Base-by-base conservation (phyloP, 2,329 filamentous ascomycete genomes). In the Sporothrix brasiliensis region DNA sequence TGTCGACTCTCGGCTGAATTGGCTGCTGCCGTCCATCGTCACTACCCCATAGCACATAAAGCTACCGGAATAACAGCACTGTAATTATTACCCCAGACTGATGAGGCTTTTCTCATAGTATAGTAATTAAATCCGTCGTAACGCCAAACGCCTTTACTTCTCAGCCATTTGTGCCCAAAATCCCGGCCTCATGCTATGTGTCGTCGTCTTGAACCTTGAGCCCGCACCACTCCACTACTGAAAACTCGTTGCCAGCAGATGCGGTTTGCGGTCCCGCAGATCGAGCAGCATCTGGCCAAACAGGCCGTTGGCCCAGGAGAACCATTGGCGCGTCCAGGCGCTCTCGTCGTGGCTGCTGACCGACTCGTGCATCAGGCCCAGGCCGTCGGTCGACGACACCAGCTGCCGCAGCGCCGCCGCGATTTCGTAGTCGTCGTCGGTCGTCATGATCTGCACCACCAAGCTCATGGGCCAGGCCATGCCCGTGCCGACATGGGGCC, bases 281-380 rank as follows among this genome's bases (percentile, higher is more conserved):
- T 94, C 91, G 41, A 95, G 79, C 70, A 95, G 86, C 72, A 92
- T 92, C 81, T 94, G 91, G 14, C 92, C 91, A 79, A 94, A 95
- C n/a, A 96, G 87, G 0, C 91, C 92, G 77, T 95, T 95, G 16
- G 92, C 92, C 92, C 92, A 95, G 0, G 92, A 90, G 77, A 95
- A 96, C 72, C 70, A 81, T 78, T 79, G 76, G 80, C 89, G 80
- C 16, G 89, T 91, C 78, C 89, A 91, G 27, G 86, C 82, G 52
- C 79, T 81, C 44, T 83, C 79, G 69, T 82, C 81, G 65, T 87
- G 83, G 27, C 91, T 89, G 75, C 89, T 84, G 67, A 92, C 83
- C 74, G 88, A 89, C 79, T 92, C 90, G 76, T 92, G 89, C 13
- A 92, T 83, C 71, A 92, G 78, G 0, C 90, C 89, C 34, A 89